phyloP scores from a whole-genome alignment of 2,329 filamentous ascomycete species.

The Geoglossum cookeanum region DNA sequence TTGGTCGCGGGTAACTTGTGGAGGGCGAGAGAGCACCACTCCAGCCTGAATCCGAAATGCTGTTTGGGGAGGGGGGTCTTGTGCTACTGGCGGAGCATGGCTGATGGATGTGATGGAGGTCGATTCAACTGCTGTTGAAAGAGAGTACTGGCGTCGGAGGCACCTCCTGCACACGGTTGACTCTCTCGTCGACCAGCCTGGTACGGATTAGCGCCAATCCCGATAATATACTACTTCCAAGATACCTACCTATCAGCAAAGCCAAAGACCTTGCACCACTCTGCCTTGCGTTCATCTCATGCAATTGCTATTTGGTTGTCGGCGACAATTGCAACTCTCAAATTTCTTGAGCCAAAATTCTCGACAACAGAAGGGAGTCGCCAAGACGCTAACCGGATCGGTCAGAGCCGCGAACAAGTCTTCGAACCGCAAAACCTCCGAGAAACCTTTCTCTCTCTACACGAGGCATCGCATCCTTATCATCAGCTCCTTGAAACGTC shows the following conservation, averaged over 20 bases:
- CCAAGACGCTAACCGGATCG: slow-evolving; percentile 11
- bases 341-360: background rate
- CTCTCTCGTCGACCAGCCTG: slow-evolving; percentile 21
- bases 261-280: slow-evolving; percentile 36
- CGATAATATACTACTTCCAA: slow-evolving; percentile 11
- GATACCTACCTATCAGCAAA: slow-evolving; percentile 30
- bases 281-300: slow-evolving; percentile 31
- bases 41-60: slow-evolving; percentile 36
- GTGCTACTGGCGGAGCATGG: slow-evolving; percentile 11
- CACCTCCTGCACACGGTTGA: slow-evolving; percentile 24
- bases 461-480: slow-evolving; percentile 78
- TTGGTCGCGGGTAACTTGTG: slow-evolving; percentile 65
- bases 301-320: background rate
- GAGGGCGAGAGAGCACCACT: slow-evolving; percentile 72
- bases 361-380: background rate
- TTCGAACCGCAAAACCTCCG: slow-evolving; percentile 9
- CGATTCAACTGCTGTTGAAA: slow-evolving; percentile 20
- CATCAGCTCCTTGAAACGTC: slow-evolving; percentile 50
- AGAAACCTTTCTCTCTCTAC: slow-evolving; percentile 27
- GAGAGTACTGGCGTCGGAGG: slow-evolving; percentile 16
- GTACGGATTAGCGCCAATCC: slow-evolving; percentile 13
- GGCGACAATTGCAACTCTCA: background rate
- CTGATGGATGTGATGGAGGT: slow-evolving; percentile 6
- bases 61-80: background rate
- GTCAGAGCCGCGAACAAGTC: slow-evolving; percentile 12